Evolutionary conservation across 345 rosid species (phyloP), one percentile per base, ranked within the genome.

Genomic region (Populus pruinosa): DNA sequence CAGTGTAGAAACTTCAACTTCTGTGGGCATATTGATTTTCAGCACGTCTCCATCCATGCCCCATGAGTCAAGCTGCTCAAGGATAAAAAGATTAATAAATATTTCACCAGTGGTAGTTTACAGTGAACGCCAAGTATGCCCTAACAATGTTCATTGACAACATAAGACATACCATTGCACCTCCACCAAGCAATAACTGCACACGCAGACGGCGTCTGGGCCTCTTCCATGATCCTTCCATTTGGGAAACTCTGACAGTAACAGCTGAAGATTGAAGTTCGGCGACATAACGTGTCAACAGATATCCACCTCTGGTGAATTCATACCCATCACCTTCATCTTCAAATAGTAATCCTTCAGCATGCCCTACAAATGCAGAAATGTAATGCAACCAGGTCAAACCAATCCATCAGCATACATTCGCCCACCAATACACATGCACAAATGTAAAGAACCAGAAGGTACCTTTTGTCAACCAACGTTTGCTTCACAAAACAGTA

Each of bases 241-340:
- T 82, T 82, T 85, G 79, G 13, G 86, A 84, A 78, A 94, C 82
- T 76, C 86, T 89, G 38, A 93, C 78, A 8, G 90, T 88, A 85
- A 89, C 95, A 50, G 80, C 79, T 25, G 95, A 89, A 71, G 86
- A 83, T 55, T 89, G 77, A 59, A 72, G 85, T 79, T 91, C 92
- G 53, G 97, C 97, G 44, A 81, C 77, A 78, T 90, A 93, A 75
- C 89, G 83, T 18, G 94, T 89, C 73, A 89, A 79, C 75, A 93
- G 86, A 84, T 81, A 93, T 77, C 80, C 76, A 76, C 97, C 95
- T 67, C 87, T 74, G 55, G 81, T 78, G 81, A 89, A 94, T 70
- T 89, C 95, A 86, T 89, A 91, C 72, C 97, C 97, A 85, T 94
- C 98, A 76, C 97, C 98, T 67, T 88, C 92, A 78, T 94, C 98